Evolutionary conservation across 2,329 filamentous ascomycete species (phyloP).

Genomic region (Beauveria scarabaeidicola): DNA sequence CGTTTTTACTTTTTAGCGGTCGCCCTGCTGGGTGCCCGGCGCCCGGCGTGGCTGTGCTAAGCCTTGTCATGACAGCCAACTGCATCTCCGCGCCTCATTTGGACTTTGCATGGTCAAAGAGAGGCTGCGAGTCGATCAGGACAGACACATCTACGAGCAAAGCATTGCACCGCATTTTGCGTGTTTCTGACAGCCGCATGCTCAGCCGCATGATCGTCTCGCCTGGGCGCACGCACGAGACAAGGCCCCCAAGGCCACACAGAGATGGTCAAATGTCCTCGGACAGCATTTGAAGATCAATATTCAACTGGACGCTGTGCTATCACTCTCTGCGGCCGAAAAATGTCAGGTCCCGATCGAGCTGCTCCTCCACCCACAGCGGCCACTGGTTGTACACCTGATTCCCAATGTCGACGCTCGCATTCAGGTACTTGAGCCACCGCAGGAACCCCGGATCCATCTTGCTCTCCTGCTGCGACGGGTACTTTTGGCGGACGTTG

Average conservation of each 20-base stretch:
- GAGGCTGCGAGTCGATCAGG: background rate
- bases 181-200: background rate
- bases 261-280: too few relatives aligned
- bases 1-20: background rate
- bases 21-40: background rate
- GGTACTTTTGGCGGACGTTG: conserved; percentile 22
- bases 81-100: background rate
- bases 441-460: conserved; percentile 37
- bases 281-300: background rate
- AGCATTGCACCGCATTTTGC: background rate
- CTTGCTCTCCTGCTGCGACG: conserved; percentile 15
- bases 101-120: background rate
- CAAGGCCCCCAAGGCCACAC: background rate
- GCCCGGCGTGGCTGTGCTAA: conserved; percentile 3
- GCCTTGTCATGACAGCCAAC: background rate
- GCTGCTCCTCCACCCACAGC: conserved; percentile 43
- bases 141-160: background rate
- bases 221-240: background rate
- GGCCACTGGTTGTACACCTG: conserved; percentile 43
- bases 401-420: conserved; percentile 36
- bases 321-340: conserved; percentile 27
- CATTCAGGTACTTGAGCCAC: conserved; percentile 45
- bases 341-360: conserved; percentile 35
- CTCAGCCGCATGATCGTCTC: background rate
- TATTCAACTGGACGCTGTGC: background rate